A percentile compares a stretch with the other conserved stretches of the same genome.
phyloP scores from a whole-genome alignment of 2,329 filamentous ascomycete genomes.

The Aureobasidium sp. region DNA sequence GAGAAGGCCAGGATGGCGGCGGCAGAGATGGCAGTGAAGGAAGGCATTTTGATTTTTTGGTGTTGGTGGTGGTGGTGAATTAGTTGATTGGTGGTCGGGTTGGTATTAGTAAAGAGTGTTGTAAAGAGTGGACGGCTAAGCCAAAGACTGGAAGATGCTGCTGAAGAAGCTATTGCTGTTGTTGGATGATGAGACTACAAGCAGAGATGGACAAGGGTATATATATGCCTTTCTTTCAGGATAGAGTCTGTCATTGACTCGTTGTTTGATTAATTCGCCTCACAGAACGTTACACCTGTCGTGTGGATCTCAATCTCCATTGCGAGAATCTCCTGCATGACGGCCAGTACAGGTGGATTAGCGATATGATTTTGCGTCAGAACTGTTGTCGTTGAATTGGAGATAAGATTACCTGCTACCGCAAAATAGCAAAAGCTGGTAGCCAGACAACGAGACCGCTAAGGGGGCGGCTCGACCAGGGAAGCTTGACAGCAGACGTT shows the following conservation, averaged over 20 bases:
- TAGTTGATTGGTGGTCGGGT: slow-evolving; percentile 8
- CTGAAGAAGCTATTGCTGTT: slow-evolving; percentile 13
- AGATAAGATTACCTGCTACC: slow-evolving; percentile 9
- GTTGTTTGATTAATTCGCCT: slow-evolving; percentile 6
- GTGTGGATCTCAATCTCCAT: slow-evolving; percentile 8
- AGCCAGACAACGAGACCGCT: not conserved
- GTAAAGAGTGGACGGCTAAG: slow-evolving; percentile 17
- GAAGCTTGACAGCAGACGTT: slow-evolving; percentile 13
- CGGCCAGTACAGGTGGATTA: not conserved
- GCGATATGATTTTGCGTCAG: slow-evolving; percentile 14
- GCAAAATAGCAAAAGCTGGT: not conserved
- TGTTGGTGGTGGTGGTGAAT: slow-evolving; percentile 9
- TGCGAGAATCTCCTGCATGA: not conserved
- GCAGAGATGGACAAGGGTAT: not conserved
- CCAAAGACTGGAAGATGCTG: slow-evolving; percentile 14
- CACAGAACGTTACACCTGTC: slow-evolving; percentile 4
- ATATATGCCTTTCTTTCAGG: slow-evolving; percentile 7
- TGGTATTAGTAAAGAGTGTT: slow-evolving; percentile 12
- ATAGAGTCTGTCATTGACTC: not conserved
- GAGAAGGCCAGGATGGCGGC: slow-evolving; percentile 11
- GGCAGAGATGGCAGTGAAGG: slow-evolving; percentile 13
- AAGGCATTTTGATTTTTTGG: slow-evolving; percentile 15
- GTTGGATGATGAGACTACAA: slow-evolving; percentile 12
- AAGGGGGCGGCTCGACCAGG: slow-evolving; percentile 5
- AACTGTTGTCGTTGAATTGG: slow-evolving; percentile 13